A percentile compares a stretch with the other conserved stretches of the same genome.
Conservation (phyloP, 2,329 filamentous ascomycete genomes). For the Myriosclerotinia scirpicola region DNA sequence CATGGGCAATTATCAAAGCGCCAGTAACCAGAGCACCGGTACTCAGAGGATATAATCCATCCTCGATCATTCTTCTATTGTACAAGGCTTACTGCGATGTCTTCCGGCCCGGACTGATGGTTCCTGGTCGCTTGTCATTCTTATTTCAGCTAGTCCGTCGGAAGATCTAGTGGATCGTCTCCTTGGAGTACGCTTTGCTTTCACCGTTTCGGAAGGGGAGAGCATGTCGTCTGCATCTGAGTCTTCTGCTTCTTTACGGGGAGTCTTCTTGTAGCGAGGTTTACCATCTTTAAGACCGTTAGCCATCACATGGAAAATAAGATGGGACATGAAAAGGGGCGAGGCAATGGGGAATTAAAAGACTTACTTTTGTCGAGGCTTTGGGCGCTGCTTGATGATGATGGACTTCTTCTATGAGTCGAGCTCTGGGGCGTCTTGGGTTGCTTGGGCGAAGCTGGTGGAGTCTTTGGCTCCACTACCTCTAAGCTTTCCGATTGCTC, state of each 20-base stretch:
- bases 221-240: constrained; percentile 10
- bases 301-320: not conserved
- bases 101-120: not conserved
- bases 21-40: not conserved
- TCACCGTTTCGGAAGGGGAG: not conserved
- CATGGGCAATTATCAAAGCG: too few relatives aligned
- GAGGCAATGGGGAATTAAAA: not conserved
- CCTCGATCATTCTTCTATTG: constrained; percentile 1
- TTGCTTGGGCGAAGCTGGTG: not conserved
- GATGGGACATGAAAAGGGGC: not conserved
- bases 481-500: not conserved
- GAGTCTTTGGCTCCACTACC: constrained; percentile 1
- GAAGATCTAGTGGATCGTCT: constrained; percentile 12
- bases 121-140: not conserved
- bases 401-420: not conserved
- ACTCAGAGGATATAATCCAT: not conserved
- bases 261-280: constrained; percentile 5
- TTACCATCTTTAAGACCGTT: not conserved
- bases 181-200: not conserved
- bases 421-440: not conserved
- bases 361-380: not conserved
- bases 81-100: not conserved
- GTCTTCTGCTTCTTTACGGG: not conserved
- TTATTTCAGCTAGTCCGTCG: not conserved
- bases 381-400: not conserved